Evolutionary conservation across 208 protist species (phyloP), one percentile per base, ranked within the genome.

Genomic region (Wallacemonas sp.): DNA sequence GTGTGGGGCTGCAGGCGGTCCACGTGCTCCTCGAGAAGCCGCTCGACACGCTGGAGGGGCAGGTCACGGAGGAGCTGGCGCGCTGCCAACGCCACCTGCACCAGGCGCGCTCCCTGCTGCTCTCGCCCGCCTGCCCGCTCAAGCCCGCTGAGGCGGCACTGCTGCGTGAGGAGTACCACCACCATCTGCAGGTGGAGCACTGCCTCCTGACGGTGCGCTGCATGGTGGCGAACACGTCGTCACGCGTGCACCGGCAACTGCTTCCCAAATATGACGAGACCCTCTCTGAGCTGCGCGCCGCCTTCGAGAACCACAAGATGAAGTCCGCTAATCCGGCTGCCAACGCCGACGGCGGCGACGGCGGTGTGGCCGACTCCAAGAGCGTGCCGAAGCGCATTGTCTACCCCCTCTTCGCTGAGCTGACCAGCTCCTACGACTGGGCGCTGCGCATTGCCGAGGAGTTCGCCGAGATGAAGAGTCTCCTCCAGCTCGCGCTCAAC

Each of bases 161-260:
- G 32, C 58, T 96, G 32, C 61, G 65, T 11, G 84, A 85, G 41
- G 87, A 94, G 79, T 94, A 96, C 70, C 78, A 92, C 46, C 84
- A 92, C 48, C 16, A 70, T 30, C 73, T 92, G 32, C 74, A 90
- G 60, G 49, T 89, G 8, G 41, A 72, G 36, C 73, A 88, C 32
- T 73, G 86, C 61, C 61, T 91, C 8, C 74, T 80, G 34, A 76
- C 61, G 17, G 75, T 86, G 17, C 44, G 66, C n/a, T 79, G 76
- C 41, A 74, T 76, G 19, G 68, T 85, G n/a, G 74, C 62, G 19
- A 68, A 65, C 33, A 67, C 88, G 32, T 41, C 61, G 0, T 48
- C 39, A 2, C 77, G 69, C 33, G 67, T 92, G 12, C 39, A 76
- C 23, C 58, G 32, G 1, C 55, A 70, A 0, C 46, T 93, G 17